These are phyloP conservation scores for Albifimbria verrucaria DNA, from an alignment of 2,329 filamentous ascomycete species.

Conservation along the genomic window DNA sequence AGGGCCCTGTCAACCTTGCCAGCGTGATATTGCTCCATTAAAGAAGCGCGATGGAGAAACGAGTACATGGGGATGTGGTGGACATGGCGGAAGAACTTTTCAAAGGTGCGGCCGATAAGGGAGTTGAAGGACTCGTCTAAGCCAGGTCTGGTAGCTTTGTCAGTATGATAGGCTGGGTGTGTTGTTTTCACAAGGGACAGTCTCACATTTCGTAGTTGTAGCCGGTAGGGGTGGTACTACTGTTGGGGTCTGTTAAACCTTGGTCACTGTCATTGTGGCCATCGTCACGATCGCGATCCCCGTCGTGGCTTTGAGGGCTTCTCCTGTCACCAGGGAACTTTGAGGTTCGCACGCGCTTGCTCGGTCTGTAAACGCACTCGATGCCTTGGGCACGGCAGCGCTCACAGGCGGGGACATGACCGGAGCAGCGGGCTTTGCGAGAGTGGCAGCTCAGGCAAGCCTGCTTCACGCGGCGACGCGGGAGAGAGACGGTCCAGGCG, in stretches of 20 bases:
- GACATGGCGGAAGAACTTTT: constrained; percentile 56
- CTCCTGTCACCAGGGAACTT: constrained; percentile 18
- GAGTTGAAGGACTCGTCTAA: constrained; percentile 44
- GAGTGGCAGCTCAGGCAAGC: constrained; percentile 57
- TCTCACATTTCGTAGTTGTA: constrained; percentile 32
- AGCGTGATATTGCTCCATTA: constrained; percentile 57
- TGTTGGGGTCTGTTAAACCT: constrained; percentile 29
- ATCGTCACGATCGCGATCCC: constrained; percentile 27
- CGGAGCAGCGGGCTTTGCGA: constrained; percentile 56
- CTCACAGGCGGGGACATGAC: constrained; percentile 54
- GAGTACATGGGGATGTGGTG: constrained; percentile 59
- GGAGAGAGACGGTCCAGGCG: constrained; percentile 40
- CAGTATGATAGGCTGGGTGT: neutral
- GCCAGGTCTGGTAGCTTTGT: constrained; percentile 24
- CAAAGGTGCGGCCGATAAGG: constrained; percentile 50
- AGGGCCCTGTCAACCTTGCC: constrained; percentile 54
- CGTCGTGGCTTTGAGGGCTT: constrained; percentile 31
- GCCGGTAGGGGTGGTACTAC: constrained; percentile 28
- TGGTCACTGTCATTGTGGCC: constrained; percentile 31
- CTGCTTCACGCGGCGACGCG: constrained; percentile 52
- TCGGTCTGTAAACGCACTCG: constrained; percentile 52
- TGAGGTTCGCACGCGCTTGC: constrained; percentile 35
- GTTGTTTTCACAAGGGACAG: neutral
- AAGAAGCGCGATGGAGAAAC: constrained; percentile 55
- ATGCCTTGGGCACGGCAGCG: constrained; percentile 47